A percentile compares a stretch with the other conserved stretches of the same genome.
phyloP scores from a whole-genome alignment of 345 rosid genomes.

The Schrenkiella parvula region DNA sequence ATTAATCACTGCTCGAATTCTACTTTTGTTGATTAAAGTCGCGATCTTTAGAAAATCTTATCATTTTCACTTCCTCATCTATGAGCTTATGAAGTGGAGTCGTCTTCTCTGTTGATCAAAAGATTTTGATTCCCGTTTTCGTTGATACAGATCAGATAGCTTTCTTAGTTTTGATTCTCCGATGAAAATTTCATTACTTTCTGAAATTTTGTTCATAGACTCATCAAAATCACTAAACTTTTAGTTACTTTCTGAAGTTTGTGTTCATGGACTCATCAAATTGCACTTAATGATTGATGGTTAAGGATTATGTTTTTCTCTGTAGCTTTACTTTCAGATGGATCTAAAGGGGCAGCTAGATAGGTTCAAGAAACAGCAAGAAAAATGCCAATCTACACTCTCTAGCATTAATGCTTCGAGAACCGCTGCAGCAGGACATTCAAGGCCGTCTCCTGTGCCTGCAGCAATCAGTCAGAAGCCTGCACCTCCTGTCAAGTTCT shows the following conservation, averaged over 20 bases:
- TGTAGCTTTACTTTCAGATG: slow-evolving; percentile 40
- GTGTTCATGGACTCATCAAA: too few species aligned
- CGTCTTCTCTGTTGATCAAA: background rate
- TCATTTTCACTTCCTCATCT: too few species aligned
- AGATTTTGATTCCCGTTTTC: background rate
- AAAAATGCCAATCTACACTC: slow-evolving; percentile 59
- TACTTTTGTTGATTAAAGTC: too few species aligned
- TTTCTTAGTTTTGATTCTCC: too few species aligned
- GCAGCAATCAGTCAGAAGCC: slow-evolving; percentile 36
- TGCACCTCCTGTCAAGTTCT: slow-evolving; percentile 54
- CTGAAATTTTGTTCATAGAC: too few species aligned
- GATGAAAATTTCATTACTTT: too few species aligned
- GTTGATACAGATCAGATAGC: too few species aligned
- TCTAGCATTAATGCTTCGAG: slow-evolving; percentile 50
- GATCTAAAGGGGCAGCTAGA: slow-evolving; percentile 55
- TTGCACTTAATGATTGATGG: too few species aligned
- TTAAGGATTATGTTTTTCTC: background rate
- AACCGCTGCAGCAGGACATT: slow-evolving; percentile 1
- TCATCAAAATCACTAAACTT: too few species aligned
- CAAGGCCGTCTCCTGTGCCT: slow-evolving; percentile 23
- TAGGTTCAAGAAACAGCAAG: slow-evolving; percentile 73
- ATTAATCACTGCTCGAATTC: too few species aligned
- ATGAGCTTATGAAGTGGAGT: background rate
- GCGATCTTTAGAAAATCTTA: too few species aligned
- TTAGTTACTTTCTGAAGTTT: too few species aligned